A percentile compares a stretch with the other conserved stretches of the same genome.
Evolutionary conservation across 495 filamentous ascomycete genomes (phyloP).

Genomic region (Aspergillus conjunctus): DNA sequence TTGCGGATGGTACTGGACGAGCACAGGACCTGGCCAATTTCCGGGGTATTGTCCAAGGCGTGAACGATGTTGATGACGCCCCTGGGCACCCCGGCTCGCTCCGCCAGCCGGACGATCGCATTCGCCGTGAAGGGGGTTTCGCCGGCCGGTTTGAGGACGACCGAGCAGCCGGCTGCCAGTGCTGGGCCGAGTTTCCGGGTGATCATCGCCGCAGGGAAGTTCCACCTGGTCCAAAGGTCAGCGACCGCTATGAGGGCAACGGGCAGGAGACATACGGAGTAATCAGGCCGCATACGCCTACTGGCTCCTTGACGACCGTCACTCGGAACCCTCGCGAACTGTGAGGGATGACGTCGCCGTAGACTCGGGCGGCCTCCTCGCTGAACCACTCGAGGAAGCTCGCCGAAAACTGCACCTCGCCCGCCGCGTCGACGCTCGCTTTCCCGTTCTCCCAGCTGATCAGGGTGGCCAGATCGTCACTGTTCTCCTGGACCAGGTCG

Average conservation of each 20-base stretch:
- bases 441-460: constrained; percentile 53
- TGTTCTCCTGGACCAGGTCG: constrained; percentile 37
- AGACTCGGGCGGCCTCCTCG: constrained; percentile 52
- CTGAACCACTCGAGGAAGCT: constrained; percentile 55
- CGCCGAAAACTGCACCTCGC: constrained; percentile 51
- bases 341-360: constrained; percentile 40
- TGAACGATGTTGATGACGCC: constrained; percentile 65
- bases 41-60: constrained; percentile 55
- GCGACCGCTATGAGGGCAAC: no score
- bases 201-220: constrained; percentile 55
- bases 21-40: constrained; percentile 58
- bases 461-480: constrained; percentile 48
- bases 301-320: constrained; percentile 52
- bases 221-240: no score
- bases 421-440: constrained; percentile 44
- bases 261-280: constrained; percentile 29
- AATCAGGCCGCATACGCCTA: constrained; percentile 43
- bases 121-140: constrained; percentile 59
- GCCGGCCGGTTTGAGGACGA: constrained; percentile 45
- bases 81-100: constrained; percentile 59
- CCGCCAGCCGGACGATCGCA: constrained; percentile 57
- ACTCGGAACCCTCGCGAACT: constrained; percentile 38
- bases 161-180: constrained; percentile 63
- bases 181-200: constrained; percentile 62
- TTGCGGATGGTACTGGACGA: constrained; percentile 57